Conservation (phyloP, 2,329 filamentous ascomycete genomes). For the Ceratocystis colombiana region DNA sequence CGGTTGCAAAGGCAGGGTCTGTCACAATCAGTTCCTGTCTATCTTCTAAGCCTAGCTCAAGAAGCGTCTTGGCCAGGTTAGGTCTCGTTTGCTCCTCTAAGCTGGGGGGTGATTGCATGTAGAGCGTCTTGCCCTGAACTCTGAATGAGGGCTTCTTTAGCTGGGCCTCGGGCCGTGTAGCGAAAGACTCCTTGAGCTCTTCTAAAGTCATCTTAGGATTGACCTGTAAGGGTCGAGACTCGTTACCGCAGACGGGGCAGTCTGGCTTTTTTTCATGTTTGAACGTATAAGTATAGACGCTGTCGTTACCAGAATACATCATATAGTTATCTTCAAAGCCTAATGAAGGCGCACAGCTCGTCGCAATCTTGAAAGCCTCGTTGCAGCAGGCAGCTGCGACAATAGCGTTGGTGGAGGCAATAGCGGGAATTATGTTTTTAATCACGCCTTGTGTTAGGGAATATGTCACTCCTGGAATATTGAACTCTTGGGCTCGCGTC, state of each 20-base stretch:
- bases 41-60: slow-evolving; percentile 59
- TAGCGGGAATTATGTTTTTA: slow-evolving; percentile 98
- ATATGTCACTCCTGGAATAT: slow-evolving; percentile 87
- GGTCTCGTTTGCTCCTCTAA: slow-evolving; percentile 74
- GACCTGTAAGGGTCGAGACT: slow-evolving; percentile 64
- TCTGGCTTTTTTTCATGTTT: slow-evolving; percentile 88
- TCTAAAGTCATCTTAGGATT: slow-evolving; percentile 62
- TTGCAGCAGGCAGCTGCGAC: slow-evolving; percentile 94
- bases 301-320: slow-evolving; percentile 97
- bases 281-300: slow-evolving; percentile 96
- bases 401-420: slow-evolving; percentile 94
- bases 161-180: slow-evolving; percentile 76
- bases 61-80: slow-evolving; percentile 69
- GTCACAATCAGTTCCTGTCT: slow-evolving; percentile 88
- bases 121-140: slow-evolving; percentile 69
- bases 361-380: slow-evolving; percentile 90
- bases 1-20: slow-evolving; percentile 75
- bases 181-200: slow-evolving; percentile 76
- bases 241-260: slow-evolving; percentile 84
- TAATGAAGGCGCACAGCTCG: slow-evolving; percentile 67
- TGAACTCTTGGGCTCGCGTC: slow-evolving; percentile 72
- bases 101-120: slow-evolving; percentile 73
- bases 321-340: slow-evolving; percentile 83
- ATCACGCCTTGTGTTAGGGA: slow-evolving; percentile 93
- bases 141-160: slow-evolving; percentile 87